Base-by-base conservation (phyloP, 345 rosid species). In the Fremontodendron californicum region DNA sequence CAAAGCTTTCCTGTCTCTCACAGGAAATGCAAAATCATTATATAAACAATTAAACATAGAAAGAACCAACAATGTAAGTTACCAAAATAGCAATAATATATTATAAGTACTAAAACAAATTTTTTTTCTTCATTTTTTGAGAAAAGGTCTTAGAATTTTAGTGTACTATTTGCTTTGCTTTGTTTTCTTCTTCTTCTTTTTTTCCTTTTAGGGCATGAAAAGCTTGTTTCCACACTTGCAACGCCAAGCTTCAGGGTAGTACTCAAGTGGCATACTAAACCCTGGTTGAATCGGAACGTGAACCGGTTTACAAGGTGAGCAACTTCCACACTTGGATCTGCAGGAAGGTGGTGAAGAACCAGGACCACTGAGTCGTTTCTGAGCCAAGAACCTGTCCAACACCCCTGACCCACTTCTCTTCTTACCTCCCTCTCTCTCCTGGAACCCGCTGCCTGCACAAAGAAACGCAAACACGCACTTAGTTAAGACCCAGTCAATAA, bases 161-260 rank as follows among this genome's bases (percentile, higher is more conserved):
- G 21, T 74, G 54, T 71, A 57, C 27, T 60, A 8, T 42, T 65
- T 29, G 39, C 18, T 75, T 13, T 21, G 16, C n/a, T n/a, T 66
- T 37, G 43, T 21, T 10, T 9, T n/a, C 25, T 63, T 60, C n/a
- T n/a, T n/a, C n/a, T 21, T 10, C 9, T n/a, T 11, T 42, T 3
- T 2, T 21, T 40, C 7, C 12, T 39, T 66, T 86, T 78, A 96
- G 55, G 98, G 98, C 92, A 91, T 85, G 83, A 86, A 96, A 49
- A 93, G 86, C 86, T 86, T 87, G 84, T 86, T 84, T 48, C 94
- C 94, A 75, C 99, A 93, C 87, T 92, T 90, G 87, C 99, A 96
- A 13, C 99, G 91, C 99, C 99, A 93, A 60, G 99, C 98, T 86
- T 96, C 99, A 18, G 99, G 98, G 78, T 93, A 93, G 81, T 96